phyloP scores from a whole-genome alignment of 1,284 basidiomycete species.

The Ceratobasidium papillatum region DNA sequence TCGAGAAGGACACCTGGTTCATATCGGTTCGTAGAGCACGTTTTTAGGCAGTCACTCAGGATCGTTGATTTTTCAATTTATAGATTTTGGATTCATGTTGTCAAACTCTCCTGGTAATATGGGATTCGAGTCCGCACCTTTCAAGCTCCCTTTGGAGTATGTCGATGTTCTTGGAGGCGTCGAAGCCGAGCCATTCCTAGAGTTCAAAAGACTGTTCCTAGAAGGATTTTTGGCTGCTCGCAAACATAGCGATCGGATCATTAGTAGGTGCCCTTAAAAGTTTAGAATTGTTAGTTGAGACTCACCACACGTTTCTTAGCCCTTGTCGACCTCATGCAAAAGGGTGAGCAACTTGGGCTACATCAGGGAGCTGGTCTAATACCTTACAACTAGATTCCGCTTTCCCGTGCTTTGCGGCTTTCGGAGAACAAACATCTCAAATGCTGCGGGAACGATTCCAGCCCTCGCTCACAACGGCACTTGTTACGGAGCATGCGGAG shows the following conservation, averaged over 20 bases:
- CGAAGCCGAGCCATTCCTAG: slow-evolving; percentile 76
- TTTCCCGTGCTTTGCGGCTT: slow-evolving; percentile 90
- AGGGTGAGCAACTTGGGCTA: slow-evolving; percentile 62
- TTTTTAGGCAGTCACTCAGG: slow-evolving; percentile 22
- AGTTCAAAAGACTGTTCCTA: slow-evolving; percentile 89
- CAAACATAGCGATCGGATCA: slow-evolving; percentile 96
- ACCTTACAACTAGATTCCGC: slow-evolving; percentile 73
- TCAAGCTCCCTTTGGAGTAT: slow-evolving; percentile 93
- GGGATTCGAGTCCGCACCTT: slow-evolving; percentile 98
- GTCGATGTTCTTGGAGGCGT: slow-evolving; percentile 95
- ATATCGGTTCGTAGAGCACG: slow-evolving; percentile 43
- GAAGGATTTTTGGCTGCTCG: slow-evolving; percentile 93
- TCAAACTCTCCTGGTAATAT: slow-evolving; percentile 97
- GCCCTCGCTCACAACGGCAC: slow-evolving; percentile 84
- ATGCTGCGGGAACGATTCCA: slow-evolving; percentile 94
- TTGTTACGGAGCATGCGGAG: slow-evolving; percentile 90
- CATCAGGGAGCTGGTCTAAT: slow-evolving; percentile 31
- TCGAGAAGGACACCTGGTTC: slow-evolving; percentile 90
- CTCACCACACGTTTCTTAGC: slow-evolving; percentile 57
- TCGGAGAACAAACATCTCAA: slow-evolving; percentile 89
- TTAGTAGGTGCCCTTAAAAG: slow-evolving; percentile 69
- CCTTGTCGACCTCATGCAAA: slow-evolving; percentile 96
- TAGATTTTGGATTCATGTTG: slow-evolving; percentile 98
- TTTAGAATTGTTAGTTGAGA: not conserved
- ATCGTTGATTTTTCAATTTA: slow-evolving; percentile 45